phyloP scores from a whole-genome alignment of 371 early-diverging fungal genomes.

The Lichtheimia ramosa region DNA sequence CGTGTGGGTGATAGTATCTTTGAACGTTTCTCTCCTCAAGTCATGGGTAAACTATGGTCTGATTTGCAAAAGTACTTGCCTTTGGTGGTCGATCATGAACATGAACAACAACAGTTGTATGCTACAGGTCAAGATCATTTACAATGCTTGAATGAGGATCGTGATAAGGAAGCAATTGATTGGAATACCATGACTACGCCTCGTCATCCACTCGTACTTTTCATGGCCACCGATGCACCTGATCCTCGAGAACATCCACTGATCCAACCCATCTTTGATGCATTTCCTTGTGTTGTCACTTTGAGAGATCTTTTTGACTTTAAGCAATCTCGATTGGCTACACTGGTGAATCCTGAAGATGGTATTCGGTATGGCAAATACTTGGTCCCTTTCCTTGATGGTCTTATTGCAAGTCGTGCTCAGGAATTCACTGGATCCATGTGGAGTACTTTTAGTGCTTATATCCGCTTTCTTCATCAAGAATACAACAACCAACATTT shows the following conservation, averaged over 20 bases:
- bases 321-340: conserved; percentile 22
- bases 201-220: conserved; percentile 30
- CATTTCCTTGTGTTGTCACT: conserved; percentile 43
- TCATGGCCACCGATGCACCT: conserved; percentile 44
- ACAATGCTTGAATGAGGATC: conserved; percentile 9
- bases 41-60: conserved; percentile 27
- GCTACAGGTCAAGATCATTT: too few relatives aligned
- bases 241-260: conserved; percentile 23
- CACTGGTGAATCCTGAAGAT: conserved; percentile 34
- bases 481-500: conserved; percentile 1
- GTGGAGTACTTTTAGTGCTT: conserved; percentile 33
- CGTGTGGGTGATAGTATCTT: conserved; percentile 59
- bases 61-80: conserved; percentile 30
- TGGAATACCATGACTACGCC: conserved; percentile 15
- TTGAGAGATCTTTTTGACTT: conserved; percentile 34
- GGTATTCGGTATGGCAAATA: conserved; percentile 31
- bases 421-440: conserved; percentile 31
- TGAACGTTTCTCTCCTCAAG: conserved; percentile 32
- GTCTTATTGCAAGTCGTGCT: conserved; percentile 42
- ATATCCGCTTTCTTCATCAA: conserved; percentile 27
- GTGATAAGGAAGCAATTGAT: conserved; percentile 14
- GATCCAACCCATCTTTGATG: conserved; percentile 15
- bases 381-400: conserved; percentile 47
- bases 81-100: conserved; percentile 14
- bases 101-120: not conserved